Base-by-base conservation (phyloP, 177 flowering plant genomes). In the Vitis hybrid region DNA sequence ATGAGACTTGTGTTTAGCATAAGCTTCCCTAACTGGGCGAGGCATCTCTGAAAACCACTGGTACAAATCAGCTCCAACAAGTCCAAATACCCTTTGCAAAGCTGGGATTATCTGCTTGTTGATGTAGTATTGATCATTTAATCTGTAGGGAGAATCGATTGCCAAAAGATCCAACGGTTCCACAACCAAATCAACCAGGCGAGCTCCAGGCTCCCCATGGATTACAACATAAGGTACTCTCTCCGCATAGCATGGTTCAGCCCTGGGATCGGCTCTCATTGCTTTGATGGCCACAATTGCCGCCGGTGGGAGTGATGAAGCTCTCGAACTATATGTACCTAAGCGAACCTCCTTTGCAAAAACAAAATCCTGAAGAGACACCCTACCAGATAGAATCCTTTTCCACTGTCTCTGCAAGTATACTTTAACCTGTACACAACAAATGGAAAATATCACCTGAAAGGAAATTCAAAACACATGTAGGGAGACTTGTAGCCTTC, bases 261-360 rank as follows among this genome's bases (percentile, higher is more conserved):
- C 94, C 74, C 98, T 87, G 10, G 97, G 95, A 80, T 95, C 99
- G 51, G 70, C 72, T 80, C 81, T 88, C 97, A 93, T 91, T 75
- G 98, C 93, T 79, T 93, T 93, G 10, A 81, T 76, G 66, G 98
- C 97, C 22, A 95, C 99, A 78, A 93, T 89, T 26, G 98, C 99
- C 19, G 97, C 97, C 8, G 99, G 99, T 64, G 99, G 99, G 51
- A 95, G 90, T n/a, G 83, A 74, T 29, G 91, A 87, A 26, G 76
- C 70, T 76, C 92, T 87, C 31, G 84, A 14, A 74, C 91, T 84
- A 75, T 95, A 95, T 2, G 97, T 88, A 51, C 98, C 98, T 70
- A 95, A 79, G 6, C 99, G 94, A 26, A 95, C 99, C 79, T 95
- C 99, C 84, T 95, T 95, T 52, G 97, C 91, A 77, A 95, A 95